Percentiles rank a stretch among this genome's conserved stretches.
These are phyloP conservation scores for Westerdykella aurantiaca DNA, from an alignment of 2,329 filamentous ascomycete species.

Conservation along the genomic window DNA sequence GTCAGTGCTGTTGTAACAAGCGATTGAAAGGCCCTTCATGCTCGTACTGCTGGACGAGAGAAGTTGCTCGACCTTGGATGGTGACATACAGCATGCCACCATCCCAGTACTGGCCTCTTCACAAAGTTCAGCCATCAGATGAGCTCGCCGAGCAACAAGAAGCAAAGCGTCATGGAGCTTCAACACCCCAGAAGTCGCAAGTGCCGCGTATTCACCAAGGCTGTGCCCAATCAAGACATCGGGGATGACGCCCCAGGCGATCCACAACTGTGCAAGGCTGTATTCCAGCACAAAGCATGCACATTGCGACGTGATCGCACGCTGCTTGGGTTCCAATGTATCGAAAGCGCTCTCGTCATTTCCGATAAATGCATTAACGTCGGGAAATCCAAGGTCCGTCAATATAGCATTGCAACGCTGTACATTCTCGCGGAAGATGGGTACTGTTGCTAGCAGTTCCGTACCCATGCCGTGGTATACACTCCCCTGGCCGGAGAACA, in stretches of 20 bases:
- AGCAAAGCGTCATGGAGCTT: conserved; percentile 4
- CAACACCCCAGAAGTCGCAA: conserved; percentile 7
- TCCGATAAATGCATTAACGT: neutral
- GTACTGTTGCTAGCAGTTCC: conserved; percentile 6
- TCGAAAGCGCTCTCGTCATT: too few relatives aligned
- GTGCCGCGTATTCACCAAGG: conserved; percentile 10
- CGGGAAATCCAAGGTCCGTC: neutral
- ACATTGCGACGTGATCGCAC: too few relatives aligned
- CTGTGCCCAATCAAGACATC: conserved; percentile 9
- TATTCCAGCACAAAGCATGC: too few relatives aligned
- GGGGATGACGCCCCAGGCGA: conserved; percentile 8
- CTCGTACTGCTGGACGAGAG: neutral
- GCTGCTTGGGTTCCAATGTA: too few relatives aligned
- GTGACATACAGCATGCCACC: neutral
- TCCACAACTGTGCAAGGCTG: conserved; percentile 1
- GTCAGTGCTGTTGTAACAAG: conserved; percentile 19
- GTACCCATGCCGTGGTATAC: conserved; percentile 10
- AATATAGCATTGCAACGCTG: neutral
- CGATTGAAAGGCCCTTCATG: conserved; percentile 9
- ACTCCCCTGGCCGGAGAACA: conserved; percentile 35
- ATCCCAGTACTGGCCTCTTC: neutral
- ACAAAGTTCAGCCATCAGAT: conserved; percentile 1
- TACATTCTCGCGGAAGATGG: conserved; percentile 16
- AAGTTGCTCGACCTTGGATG: neutral
- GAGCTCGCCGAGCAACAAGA: conserved; percentile 6